Conservation (phyloP, 2,329 filamentous ascomycete species). For the Colletotrichum phormii region DNA sequence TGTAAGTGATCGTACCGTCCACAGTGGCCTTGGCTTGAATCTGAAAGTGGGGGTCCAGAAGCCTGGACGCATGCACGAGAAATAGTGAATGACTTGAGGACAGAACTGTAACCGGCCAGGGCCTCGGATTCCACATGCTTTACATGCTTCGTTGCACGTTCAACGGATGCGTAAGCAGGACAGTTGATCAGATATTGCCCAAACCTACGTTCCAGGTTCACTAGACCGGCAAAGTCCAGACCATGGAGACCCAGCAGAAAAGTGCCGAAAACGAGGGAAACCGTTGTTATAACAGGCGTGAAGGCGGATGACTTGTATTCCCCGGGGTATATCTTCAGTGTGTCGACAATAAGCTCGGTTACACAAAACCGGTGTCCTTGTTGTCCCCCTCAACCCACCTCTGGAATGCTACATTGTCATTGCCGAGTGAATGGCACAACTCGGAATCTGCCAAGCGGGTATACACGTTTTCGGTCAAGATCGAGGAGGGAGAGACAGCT, state of each 20-base stretch:
- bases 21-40: neutral
- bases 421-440: neutral
- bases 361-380: neutral
- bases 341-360: neutral
- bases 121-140: neutral
- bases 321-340: neutral
- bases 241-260: too few species aligned
- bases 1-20: too few species aligned
- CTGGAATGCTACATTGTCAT: neutral
- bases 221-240: neutral
- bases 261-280: neutral
- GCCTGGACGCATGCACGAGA: neutral
- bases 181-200: neutral
- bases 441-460: neutral
- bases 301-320: neutral
- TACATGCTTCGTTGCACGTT: neutral
- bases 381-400: too few species aligned
- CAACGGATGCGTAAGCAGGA: neutral
- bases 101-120: neutral
- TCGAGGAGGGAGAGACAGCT: neutral
- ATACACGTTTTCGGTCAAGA: conserved; percentile 12
- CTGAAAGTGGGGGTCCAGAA: neutral
- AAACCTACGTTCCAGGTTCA: neutral
- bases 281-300: neutral
- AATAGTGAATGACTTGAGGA: neutral